Evolutionary conservation across 2,329 filamentous ascomycete genomes (phyloP).

Genomic region (Colletotrichum phormii): DNA sequence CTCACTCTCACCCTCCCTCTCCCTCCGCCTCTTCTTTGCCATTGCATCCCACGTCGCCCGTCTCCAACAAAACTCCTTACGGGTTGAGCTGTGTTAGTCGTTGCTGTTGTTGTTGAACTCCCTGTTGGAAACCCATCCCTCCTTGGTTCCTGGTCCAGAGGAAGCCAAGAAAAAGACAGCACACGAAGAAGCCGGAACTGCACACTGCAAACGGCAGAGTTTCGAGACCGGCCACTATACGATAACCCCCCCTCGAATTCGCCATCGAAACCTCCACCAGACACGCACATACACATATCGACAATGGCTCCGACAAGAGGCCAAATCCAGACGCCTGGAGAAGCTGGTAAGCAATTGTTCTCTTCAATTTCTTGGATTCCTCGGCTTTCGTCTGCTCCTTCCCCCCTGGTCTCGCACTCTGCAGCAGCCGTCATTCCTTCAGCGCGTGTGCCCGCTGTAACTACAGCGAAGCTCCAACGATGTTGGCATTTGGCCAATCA

Average conservation of each 20-base stretch:
- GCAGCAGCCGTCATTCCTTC: constrained; percentile 6
- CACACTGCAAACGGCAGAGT: background rate
- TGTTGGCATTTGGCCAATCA: constrained; percentile 32
- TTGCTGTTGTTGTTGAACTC: background rate
- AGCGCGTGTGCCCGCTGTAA: constrained; percentile 25
- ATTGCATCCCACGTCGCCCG: background rate
- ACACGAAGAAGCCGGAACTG: background rate
- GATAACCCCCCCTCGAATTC: constrained; percentile 6
- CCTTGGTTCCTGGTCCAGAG: background rate
- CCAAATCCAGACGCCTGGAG: constrained; percentile 69
- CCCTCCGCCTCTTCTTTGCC: background rate
- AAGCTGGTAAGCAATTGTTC: constrained; percentile 67
- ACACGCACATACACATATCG: constrained; percentile 10
- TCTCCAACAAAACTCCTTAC: background rate
- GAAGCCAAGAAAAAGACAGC: background rate
- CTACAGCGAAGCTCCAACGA: constrained; percentile 9
- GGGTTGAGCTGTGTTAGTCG: constrained; percentile 7
- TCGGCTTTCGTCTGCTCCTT: background rate
- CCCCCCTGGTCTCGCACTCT: constrained; percentile 10
- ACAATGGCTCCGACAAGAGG: constrained; percentile 40
- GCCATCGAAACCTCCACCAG: background rate
- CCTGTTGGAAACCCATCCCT: background rate
- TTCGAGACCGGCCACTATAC: background rate
- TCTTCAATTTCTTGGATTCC: background rate
- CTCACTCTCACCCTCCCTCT: background rate